Evolutionary conservation across 2,329 filamentous ascomycete species (phyloP).

Genomic region (Colletotrichum kahawae): DNA sequence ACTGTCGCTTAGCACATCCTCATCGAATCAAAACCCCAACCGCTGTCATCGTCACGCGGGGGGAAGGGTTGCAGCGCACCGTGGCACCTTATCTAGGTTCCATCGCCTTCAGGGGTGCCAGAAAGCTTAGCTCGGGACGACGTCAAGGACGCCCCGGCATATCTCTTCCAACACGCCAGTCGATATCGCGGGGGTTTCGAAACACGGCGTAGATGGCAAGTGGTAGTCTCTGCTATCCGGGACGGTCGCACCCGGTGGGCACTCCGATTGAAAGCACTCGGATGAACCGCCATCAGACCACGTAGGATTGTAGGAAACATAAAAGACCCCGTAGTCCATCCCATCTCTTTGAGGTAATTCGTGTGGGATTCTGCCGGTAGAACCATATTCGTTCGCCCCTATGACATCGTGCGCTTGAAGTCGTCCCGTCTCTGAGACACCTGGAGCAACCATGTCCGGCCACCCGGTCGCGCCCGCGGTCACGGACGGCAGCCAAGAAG

Average conservation of each 20-base stretch:
- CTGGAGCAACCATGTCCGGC: background rate
- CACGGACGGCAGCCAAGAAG: background rate
- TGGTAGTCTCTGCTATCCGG: background rate
- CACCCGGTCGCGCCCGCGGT: background rate
- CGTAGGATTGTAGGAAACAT: background rate
- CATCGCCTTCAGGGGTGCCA: background rate
- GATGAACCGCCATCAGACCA: background rate
- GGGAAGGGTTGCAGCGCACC: background rate
- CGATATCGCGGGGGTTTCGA: background rate
- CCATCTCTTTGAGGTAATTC: background rate
- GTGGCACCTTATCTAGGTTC: background rate
- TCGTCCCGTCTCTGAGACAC: constrained; percentile 14
- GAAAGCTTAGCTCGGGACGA: background rate
- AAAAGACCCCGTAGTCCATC: background rate
- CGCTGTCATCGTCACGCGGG: background rate
- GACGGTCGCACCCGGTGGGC: background rate
- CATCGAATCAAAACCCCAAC: background rate
- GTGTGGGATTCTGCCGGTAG: background rate
- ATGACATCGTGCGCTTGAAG: background rate
- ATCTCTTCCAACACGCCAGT: background rate
- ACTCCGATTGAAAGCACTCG: background rate
- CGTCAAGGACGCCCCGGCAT: background rate
- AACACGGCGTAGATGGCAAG: background rate
- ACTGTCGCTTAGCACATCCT: background rate
- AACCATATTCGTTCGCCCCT: background rate